These are phyloP conservation scores for Fusarium abutilonis DNA, from an alignment of 2,329 filamentous ascomycete species.

Conservation along the genomic window DNA sequence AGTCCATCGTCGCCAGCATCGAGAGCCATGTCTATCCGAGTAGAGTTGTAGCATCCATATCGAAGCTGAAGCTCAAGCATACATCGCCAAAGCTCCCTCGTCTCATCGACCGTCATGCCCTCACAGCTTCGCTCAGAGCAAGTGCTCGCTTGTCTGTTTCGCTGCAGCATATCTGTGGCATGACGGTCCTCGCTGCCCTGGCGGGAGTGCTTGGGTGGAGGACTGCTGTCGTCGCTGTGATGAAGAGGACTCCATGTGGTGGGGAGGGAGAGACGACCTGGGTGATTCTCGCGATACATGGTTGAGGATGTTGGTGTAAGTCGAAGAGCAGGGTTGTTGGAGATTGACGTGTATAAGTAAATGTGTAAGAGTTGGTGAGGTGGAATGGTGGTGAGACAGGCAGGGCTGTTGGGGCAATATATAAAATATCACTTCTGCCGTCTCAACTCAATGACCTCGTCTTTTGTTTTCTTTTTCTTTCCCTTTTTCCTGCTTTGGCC, in stretches of 20 bases:
- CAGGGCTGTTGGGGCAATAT: slow-evolving; percentile 20
- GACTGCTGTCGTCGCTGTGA: slow-evolving; percentile 24
- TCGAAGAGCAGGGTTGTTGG: background rate
- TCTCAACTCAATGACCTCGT: background rate
- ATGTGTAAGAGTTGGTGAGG: background rate
- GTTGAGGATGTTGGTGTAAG: slow-evolving; percentile 2
- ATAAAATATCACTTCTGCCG: slow-evolving; percentile 6
- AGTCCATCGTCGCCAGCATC: slow-evolving; percentile 53
- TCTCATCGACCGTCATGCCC: slow-evolving; percentile 52
- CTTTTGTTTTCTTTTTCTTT: slow-evolving; percentile 1
- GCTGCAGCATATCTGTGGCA: slow-evolving; percentile 7
- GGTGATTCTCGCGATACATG: slow-evolving; percentile 40
- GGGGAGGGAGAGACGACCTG: slow-evolving; percentile 35
- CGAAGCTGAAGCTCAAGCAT: slow-evolving; percentile 60
- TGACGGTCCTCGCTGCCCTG: slow-evolving; percentile 9
- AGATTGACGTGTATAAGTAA: background rate
- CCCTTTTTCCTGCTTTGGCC: slow-evolving; percentile 9
- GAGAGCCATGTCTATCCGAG: slow-evolving; percentile 59
- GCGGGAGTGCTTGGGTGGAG: slow-evolving; percentile 28
- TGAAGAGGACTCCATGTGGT: slow-evolving; percentile 34
- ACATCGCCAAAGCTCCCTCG: slow-evolving; percentile 57
- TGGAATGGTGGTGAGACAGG: background rate
- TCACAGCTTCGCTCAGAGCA: slow-evolving; percentile 48
- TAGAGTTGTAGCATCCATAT: slow-evolving; percentile 61
- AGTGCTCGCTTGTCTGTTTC: slow-evolving; percentile 43